Evolutionary conservation across 2,329 filamentous ascomycete species (phyloP), one percentile per base, ranked within the genome.

Genomic region (Mariannaea sp.): DNA sequence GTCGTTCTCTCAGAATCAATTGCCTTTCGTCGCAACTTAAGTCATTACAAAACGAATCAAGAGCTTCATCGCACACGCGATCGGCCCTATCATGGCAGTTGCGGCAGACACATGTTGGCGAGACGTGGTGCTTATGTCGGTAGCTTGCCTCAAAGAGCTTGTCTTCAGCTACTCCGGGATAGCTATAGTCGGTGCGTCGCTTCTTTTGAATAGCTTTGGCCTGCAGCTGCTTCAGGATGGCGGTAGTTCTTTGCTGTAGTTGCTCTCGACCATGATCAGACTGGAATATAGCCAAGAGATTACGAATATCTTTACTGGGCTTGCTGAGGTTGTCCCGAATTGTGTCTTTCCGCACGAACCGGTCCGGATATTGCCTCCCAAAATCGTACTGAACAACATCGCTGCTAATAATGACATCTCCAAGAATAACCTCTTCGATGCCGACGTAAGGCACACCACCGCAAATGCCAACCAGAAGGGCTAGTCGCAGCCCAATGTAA

Each of bases 401-500:
- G 1, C 59, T 61, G 41, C 68, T 70, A 26, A 72, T 58, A 5
- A 72, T 49, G 0, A 73, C 65, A 47, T 73, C 69, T 7, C 71
- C 69, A 0, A 73, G 58, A 1, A 68, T 20, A 12, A 65, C 58
- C 6, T 48, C 50, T 69, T 63, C 7, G 24, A 33, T 4, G 38
- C 47, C 12, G 26, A 16, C n/a, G 42, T 39, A 27, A 13, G 73
- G 71, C 5, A 68, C 62, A 16, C 67, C 73, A 7, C 73, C 75
- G 48, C 73, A 76, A 1, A 77, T 62, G 1, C 75, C 75, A 5
- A 74, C 71, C 1, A 77, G 38, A 1, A 77, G 45, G 3, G 60
- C 70, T 0, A 75, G 54, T 27, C 58, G 62, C 9, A 77, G 40
- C 6, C 55, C 49, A 1, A 48, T 44, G 40, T 71, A 77, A 47